Evolutionary conservation across 176 grass and related monocot species (phyloP).

Genomic region (Triticum turgidum): DNA sequence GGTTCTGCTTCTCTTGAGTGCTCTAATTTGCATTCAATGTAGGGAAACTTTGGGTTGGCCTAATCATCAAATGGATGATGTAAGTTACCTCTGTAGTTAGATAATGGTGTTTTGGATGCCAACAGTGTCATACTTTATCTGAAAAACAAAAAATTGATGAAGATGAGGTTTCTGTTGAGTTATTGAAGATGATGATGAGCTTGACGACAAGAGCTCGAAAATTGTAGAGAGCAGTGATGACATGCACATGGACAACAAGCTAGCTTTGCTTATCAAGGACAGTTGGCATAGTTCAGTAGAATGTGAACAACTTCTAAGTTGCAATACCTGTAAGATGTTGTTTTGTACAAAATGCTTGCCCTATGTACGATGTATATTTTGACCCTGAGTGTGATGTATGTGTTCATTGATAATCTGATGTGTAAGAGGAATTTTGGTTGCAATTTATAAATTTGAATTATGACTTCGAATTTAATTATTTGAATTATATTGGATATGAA

Average conservation of each 20-base stretch:
- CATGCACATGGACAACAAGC: slow-evolving; percentile 19
- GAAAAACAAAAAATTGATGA: slow-evolving; percentile 31
- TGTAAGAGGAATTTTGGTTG: too few species aligned
- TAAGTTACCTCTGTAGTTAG: slow-evolving; percentile 27
- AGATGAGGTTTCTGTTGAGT: neutral
- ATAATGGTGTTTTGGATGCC: slow-evolving; percentile 34
- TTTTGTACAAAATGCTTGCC: slow-evolving; percentile 63
- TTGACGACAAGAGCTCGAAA: too few species aligned
- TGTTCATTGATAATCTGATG: too few species aligned
- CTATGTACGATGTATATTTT: neutral
- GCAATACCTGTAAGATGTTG: slow-evolving; percentile 67
- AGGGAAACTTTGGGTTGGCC: slow-evolving; percentile 38
- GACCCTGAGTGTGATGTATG: too few species aligned
- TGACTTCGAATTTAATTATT: too few species aligned
- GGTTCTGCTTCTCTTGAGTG: slow-evolving; percentile 2
- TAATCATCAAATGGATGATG: slow-evolving; percentile 38
- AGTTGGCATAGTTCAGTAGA: slow-evolving; percentile 29
- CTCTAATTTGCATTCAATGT: slow-evolving; percentile 15
- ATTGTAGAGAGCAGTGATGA: too few species aligned
- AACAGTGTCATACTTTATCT: slow-evolving; percentile 17
- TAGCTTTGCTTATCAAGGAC: slow-evolving; percentile 20
- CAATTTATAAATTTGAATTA: too few species aligned
- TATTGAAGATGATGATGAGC: too few species aligned
- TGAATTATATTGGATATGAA: too few species aligned
- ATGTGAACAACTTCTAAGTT: slow-evolving; percentile 56